A percentile compares a stretch with the other conserved stretches of the same genome.
phyloP scores from a whole-genome alignment of 441 rosid species.

The Geranium incanum region DNA sequence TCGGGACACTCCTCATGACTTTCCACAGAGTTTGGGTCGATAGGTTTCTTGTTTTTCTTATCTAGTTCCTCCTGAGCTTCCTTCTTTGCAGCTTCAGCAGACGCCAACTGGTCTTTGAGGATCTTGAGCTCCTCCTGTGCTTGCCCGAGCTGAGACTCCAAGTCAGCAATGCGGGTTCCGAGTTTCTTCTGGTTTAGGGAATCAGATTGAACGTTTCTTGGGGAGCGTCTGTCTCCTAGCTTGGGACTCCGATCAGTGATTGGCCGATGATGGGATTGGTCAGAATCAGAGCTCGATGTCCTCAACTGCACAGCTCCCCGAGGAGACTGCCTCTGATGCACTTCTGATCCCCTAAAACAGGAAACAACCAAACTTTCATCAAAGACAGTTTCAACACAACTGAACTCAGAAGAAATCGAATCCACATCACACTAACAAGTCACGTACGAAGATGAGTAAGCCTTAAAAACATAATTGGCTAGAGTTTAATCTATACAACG shows the following conservation, averaged over 20 bases:
- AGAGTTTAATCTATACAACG: neutral
- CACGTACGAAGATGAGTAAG: too few species aligned
- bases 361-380: conserved; percentile 8
- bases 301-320: conserved; percentile 47
- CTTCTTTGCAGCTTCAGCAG: conserved; percentile 84
- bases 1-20: conserved; percentile 22
- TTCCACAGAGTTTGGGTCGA: conserved; percentile 11
- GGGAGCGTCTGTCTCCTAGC: conserved; percentile 68
- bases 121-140: conserved; percentile 80
- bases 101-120: conserved; percentile 66
- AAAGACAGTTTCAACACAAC: neutral
- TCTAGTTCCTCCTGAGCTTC: conserved; percentile 59
- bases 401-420: too few species aligned
- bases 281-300: conserved; percentile 56
- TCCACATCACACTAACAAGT: too few species aligned
- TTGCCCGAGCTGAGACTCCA: conserved; percentile 85
- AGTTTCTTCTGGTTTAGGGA: conserved; percentile 65
- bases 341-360: conserved; percentile 50
- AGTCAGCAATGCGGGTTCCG: conserved; percentile 71
- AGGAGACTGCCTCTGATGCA: conserved; percentile 67
- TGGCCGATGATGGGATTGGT: conserved; percentile 41
- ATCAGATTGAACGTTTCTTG: conserved; percentile 56
- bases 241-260: conserved; percentile 60
- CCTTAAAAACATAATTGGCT: too few species aligned
- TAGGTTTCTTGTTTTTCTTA: conserved; percentile 44